Evolutionary conservation across 352 stramenopile species (phyloP).

Genomic region (Pythium folliculosum): DNA sequence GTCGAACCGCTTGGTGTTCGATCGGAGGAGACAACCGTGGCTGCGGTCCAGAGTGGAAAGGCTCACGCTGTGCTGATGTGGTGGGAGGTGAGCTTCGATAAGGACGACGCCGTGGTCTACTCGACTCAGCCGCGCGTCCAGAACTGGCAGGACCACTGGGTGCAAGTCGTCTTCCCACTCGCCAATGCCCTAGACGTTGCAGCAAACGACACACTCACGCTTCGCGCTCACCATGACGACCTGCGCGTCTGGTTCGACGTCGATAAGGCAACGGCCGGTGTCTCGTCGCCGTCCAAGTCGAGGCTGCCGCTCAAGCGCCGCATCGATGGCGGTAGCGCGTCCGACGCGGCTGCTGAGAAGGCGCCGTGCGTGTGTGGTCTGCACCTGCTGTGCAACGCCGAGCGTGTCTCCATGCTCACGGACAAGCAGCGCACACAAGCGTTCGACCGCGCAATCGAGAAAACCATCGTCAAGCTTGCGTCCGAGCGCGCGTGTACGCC

Average conservation of each 20-base stretch:
- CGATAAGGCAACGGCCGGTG: slow-evolving; percentile 7
- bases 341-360: slow-evolving; percentile 36
- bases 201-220: slow-evolving; percentile 31
- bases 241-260: slow-evolving; percentile 85
- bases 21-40: slow-evolving; percentile 48
- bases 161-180: slow-evolving; percentile 75
- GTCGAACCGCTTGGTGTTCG: slow-evolving; percentile 17
- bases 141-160: slow-evolving; percentile 87
- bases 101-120: slow-evolving; percentile 53
- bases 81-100: slow-evolving; percentile 75
- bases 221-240: slow-evolving; percentile 71
- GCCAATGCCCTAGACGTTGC: slow-evolving; percentile 32
- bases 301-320: slow-evolving; percentile 38
- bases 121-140: slow-evolving; percentile 62
- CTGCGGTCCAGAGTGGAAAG: slow-evolving; percentile 34
- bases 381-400: slow-evolving; percentile 79
- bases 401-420: slow-evolving; percentile 76
- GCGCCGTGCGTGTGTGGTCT: slow-evolving; percentile 69
- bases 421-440: slow-evolving; percentile 38
- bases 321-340: background rate
- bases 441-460: slow-evolving; percentile 46
- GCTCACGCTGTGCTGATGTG: slow-evolving; percentile 80
- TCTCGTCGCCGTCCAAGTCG: slow-evolving; percentile 5
- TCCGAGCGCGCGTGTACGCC: slow-evolving; percentile 22
- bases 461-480: slow-evolving; percentile 28